A percentile compares a stretch with the other conserved stretches of the same genome.
Evolutionary conservation across 75 land plant genomes (phyloP).

Genomic region (Azolla pinnata): DNA sequence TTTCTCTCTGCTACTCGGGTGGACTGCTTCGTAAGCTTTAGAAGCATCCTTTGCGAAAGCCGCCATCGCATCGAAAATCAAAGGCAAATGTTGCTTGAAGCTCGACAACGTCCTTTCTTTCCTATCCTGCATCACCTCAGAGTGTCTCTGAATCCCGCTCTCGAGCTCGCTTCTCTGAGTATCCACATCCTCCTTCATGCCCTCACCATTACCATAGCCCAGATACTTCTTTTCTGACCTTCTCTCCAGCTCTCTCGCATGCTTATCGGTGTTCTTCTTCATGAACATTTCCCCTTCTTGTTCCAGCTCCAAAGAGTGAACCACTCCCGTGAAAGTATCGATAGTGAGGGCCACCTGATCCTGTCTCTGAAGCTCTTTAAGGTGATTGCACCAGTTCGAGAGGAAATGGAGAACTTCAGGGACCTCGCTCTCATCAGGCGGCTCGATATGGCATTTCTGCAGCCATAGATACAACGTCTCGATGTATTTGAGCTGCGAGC

Average conservation of each 20-base stretch:
- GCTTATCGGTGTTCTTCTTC: constrained; percentile 59
- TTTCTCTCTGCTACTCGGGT: no score
- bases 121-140: constrained; percentile 1
- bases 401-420: neutral
- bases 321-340: constrained; percentile 17
- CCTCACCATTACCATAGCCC: neutral
- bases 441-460: constrained; percentile 43
- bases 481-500: constrained; percentile 40
- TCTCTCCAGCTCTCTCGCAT: constrained; percentile 52
- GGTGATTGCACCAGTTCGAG: constrained; percentile 2
- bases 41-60: neutral
- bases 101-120: constrained; percentile 2
- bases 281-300: constrained; percentile 67
- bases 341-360: constrained; percentile 13
- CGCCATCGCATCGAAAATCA: constrained; percentile 2
- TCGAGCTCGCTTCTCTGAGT: neutral
- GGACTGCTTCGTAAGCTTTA: neutral
- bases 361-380: neutral
- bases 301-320: constrained; percentile 16
- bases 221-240: neutral
- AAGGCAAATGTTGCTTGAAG: neutral
- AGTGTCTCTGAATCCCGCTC: neutral
- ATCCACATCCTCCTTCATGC: neutral
- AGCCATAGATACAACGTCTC: constrained; percentile 57
- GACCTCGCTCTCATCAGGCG: no score